These are phyloP conservation scores for Iberis pinnata DNA, from an alignment of 345 rosid genomes.

Conservation along the genomic window DNA sequence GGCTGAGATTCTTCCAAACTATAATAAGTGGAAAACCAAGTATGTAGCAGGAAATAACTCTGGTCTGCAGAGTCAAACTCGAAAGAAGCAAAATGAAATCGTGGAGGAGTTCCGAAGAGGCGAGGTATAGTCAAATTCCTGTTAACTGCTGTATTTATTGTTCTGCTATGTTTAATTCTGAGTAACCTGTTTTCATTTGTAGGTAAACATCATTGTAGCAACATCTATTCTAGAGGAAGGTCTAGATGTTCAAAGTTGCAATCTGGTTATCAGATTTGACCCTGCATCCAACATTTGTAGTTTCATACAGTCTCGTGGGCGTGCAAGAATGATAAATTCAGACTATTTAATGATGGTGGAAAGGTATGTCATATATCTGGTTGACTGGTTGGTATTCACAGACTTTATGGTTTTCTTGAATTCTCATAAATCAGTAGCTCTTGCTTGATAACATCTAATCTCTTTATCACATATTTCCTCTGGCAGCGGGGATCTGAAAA, in stretches of 20 bases:
- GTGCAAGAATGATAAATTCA: slow-evolving; percentile 82
- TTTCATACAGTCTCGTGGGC: slow-evolving; percentile 96
- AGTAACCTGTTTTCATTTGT: slow-evolving; percentile 15
- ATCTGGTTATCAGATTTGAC: slow-evolving; percentile 78
- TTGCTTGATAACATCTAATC: not conserved
- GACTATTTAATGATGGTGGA: slow-evolving; percentile 73
- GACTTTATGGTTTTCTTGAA: not conserved
- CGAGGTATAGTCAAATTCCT: slow-evolving; percentile 37
- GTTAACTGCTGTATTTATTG: not conserved
- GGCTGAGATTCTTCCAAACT: slow-evolving; percentile 49
- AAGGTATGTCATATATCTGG: slow-evolving; percentile 32
- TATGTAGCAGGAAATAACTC: slow-evolving; percentile 69
- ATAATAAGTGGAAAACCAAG: slow-evolving; percentile 50
- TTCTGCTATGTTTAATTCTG: not conserved
- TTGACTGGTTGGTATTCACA: not conserved
- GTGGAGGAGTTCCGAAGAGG: slow-evolving; percentile 80
- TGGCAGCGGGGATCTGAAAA: slow-evolving; percentile 47
- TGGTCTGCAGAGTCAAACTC: slow-evolving; percentile 47
- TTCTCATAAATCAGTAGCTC: too few species aligned
- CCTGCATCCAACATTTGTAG: slow-evolving; percentile 74
- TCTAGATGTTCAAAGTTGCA: slow-evolving; percentile 86
- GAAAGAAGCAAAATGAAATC: slow-evolving; percentile 59
- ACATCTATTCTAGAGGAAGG: slow-evolving; percentile 99
- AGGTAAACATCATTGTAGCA: slow-evolving; percentile 84
- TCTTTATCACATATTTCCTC: slow-evolving; percentile 3